Evolutionary conservation across 148 eudicot species (phyloP), one percentile per base, ranked within the genome.

Genomic region (Chenopodium album): DNA sequence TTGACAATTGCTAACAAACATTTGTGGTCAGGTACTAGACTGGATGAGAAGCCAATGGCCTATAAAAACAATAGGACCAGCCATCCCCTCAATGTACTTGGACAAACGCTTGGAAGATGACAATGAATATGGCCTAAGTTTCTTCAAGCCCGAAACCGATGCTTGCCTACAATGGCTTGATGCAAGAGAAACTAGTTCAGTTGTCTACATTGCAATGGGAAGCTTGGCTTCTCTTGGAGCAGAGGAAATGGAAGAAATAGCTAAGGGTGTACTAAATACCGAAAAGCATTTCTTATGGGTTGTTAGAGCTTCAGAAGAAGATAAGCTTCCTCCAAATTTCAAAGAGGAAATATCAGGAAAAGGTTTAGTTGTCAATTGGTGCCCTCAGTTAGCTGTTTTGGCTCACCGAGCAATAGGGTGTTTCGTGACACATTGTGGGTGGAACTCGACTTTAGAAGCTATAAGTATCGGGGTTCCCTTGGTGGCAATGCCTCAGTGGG

Each of bases 381-480:
- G 88, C 41, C 84, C 85, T 12, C 92, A 90, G 29, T 71, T 90
- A 16, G 76, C 79, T 11, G 91, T 90, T 26, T 46, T 90, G 48
- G 76, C 80, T 19, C 88, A 88, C 37, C 67, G 20, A 4, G 82
- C 92, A 0, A 37, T 87, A 2, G 91, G 90, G 12, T 86, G 90
- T 29, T 90, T 91, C n/a, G 4, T 88, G 47, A 85, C 87, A 14
- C 94, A 91, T 52, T 85, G 92, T 66, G 92, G 92, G 9, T 88
- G 90, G 91, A 91, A 91, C 78, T 91, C 92, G 28, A 85, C 89
- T 0, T 37, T 89, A n/a, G 94, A 91, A 46, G 89, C 89, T 37
- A 63, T 91, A 79, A 78, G 88, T 23, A 78, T 86, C 44, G 91
- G 90, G 20, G 91, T 91, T 29, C 89, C 91, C 0, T 76, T 90